phyloP scores from a whole-genome alignment of 75 land plant genomes.

The Cryptomeria japonica region DNA sequence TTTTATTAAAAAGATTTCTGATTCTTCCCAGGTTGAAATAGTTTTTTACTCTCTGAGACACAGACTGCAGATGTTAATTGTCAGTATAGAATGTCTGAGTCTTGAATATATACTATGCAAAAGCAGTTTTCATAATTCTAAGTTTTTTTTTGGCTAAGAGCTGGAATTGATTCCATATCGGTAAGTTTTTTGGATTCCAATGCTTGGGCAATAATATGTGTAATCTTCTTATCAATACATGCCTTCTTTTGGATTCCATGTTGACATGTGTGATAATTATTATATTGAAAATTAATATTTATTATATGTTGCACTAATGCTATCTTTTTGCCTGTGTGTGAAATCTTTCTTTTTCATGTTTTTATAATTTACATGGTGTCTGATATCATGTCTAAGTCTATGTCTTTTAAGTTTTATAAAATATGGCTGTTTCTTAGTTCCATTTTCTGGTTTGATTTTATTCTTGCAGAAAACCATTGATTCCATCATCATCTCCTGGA shows the following conservation, averaged over 20 bases:
- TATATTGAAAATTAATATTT: background rate
- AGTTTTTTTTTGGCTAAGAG: background rate
- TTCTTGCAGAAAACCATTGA: conserved; percentile 42
- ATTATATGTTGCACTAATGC: background rate
- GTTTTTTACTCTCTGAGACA: no score
- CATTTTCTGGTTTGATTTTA: background rate
- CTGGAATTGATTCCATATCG: background rate
- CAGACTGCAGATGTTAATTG: no score
- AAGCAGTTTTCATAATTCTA: background rate
- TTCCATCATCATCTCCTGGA: conserved; percentile 48
- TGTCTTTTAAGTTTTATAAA: background rate
- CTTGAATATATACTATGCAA: no score
- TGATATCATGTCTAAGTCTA: background rate
- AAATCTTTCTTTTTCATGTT: background rate
- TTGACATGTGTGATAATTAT: background rate
- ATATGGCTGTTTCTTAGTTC: conserved; percentile 3
- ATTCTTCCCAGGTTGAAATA: no score
- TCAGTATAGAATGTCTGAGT: no score
- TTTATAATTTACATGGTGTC: background rate
- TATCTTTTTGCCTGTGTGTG: background rate
- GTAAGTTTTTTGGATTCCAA: background rate
- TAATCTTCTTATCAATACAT: background rate
- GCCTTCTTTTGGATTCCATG: background rate
- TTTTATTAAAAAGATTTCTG: no score
- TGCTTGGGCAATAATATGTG: background rate